Conservation (phyloP, 352 stramenopile species). For the Albugo candida region DNA sequence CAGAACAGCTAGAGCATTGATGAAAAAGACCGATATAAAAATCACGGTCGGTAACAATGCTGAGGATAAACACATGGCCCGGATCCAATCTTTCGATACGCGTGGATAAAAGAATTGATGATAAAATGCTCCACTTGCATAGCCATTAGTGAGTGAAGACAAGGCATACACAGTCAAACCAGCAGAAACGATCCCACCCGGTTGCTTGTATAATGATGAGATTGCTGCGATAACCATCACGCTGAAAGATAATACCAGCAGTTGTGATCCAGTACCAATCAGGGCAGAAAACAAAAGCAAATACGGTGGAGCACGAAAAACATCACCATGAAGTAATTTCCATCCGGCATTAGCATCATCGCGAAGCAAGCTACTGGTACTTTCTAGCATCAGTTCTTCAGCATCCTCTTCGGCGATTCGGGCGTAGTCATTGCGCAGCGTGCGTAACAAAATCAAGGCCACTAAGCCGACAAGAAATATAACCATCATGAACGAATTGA, state of each 20-base stretch:
- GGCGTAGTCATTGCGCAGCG: conserved; percentile 88
- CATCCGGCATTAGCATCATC: conserved; percentile 81
- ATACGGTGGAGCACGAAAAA: conserved; percentile 85
- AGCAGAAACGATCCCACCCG: conserved; percentile 88
- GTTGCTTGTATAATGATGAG: conserved; percentile 91
- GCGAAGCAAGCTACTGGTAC: conserved; percentile 53
- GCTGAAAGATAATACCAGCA: conserved; percentile 84
- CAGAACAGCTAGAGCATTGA: conserved; percentile 62
- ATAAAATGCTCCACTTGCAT: conserved; percentile 78
- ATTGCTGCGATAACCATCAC: conserved; percentile 94
- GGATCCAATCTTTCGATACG: conserved; percentile 82
- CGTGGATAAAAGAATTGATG: conserved; percentile 84
- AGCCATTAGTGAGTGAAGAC: conserved; percentile 80
- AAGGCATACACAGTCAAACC: conserved; percentile 90
- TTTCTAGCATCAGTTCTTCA: conserved; percentile 66
- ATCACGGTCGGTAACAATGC: conserved; percentile 50
- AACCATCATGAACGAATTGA: conserved; percentile 97
- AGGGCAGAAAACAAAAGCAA: conserved; percentile 91
- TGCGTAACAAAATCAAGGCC: conserved; percentile 85
- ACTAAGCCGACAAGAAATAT: conserved; percentile 91
- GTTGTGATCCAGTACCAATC: conserved; percentile 89
- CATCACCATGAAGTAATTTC: conserved; percentile 92
- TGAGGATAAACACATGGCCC: conserved; percentile 71
- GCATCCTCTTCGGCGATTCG: conserved; percentile 77
- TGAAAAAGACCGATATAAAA: conserved; percentile 77